Percentiles rank a stretch among this genome's conserved stretches.
phyloP scores from a whole-genome alignment of 208 protist species.

The Trypanosoma congolense region DNA sequence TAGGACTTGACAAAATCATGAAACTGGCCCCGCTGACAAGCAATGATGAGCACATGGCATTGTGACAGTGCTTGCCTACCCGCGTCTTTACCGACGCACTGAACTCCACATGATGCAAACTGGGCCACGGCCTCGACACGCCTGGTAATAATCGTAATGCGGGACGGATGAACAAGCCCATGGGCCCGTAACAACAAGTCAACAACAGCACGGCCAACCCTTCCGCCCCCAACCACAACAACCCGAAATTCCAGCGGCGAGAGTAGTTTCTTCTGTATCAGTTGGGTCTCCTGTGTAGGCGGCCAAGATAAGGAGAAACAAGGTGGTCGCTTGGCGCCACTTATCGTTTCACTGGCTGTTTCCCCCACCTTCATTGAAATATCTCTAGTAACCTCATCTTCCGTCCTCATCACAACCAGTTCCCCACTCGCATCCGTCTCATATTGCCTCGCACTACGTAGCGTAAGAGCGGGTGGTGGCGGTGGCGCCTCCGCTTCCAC shows the following conservation, averaged over 20 bases:
- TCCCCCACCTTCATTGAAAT: neutral
- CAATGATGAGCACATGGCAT: conserved; percentile 61
- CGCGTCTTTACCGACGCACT: conserved; percentile 38
- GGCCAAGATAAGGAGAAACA: neutral
- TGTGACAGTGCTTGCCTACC: conserved; percentile 30
- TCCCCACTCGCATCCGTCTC: neutral
- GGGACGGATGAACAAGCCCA: conserved; percentile 54
- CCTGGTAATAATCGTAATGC: conserved; percentile 73
- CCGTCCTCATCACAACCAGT: too few relatives aligned
- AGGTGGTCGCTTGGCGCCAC: neutral
- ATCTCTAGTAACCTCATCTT: neutral
- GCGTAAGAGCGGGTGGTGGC: neutral
- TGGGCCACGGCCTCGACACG: conserved; percentile 41
- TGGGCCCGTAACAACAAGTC: conserved; percentile 23
- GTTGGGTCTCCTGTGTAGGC: too few relatives aligned
- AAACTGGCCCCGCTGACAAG: conserved; percentile 57
- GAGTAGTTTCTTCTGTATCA: conserved; percentile 14
- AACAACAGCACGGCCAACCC: conserved; percentile 38
- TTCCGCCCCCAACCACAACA: conserved; percentile 58
- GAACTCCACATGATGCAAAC: conserved; percentile 47
- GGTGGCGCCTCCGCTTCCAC: conserved; percentile 8
- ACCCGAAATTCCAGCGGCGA: conserved; percentile 52
- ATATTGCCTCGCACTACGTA: neutral
- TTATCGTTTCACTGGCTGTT: neutral
- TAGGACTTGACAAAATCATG: conserved; percentile 42